phyloP scores from a whole-genome alignment of 257 asterid species.

The Fraxinus cuspidata region DNA sequence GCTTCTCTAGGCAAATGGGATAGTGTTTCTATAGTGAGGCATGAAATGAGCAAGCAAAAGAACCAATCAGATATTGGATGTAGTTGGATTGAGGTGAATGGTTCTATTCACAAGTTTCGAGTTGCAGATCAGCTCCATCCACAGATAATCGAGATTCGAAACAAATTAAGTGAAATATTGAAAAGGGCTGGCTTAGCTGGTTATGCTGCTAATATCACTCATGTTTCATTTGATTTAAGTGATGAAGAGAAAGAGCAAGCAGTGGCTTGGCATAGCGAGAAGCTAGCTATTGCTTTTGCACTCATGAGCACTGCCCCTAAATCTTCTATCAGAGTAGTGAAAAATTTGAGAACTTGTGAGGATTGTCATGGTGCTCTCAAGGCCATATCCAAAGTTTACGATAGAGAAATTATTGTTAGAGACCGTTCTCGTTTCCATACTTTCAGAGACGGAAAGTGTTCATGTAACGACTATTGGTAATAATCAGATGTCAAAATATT shows the following conservation, averaged over 20 bases:
- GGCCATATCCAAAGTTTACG: slow-evolving; percentile 59
- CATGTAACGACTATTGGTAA: slow-evolving; percentile 68
- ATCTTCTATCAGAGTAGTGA: slow-evolving; percentile 45
- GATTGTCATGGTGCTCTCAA: slow-evolving; percentile 62
- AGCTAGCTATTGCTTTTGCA: slow-evolving; percentile 63
- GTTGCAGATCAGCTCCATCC: slow-evolving; percentile 65
- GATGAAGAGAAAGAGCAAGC: slow-evolving; percentile 70
- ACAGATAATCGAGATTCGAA: slow-evolving; percentile 46
- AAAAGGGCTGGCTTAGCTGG: slow-evolving; percentile 44
- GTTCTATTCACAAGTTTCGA: slow-evolving; percentile 61
- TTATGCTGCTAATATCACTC: slow-evolving; percentile 47
- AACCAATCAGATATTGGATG: slow-evolving; percentile 53
- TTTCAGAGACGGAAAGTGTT: slow-evolving; percentile 54
- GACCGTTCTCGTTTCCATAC: slow-evolving; percentile 61
- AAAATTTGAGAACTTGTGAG: slow-evolving; percentile 62
- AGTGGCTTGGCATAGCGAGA: slow-evolving; percentile 71
- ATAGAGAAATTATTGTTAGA: slow-evolving; percentile 55
- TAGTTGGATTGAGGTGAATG: slow-evolving; percentile 71
- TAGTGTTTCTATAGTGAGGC: slow-evolving; percentile 45
- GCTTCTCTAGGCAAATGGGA: slow-evolving; percentile 86
- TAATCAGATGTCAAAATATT: neutral
- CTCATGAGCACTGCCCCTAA: slow-evolving; percentile 41
- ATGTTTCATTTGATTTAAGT: slow-evolving; percentile 56
- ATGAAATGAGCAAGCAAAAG: slow-evolving; percentile 42
- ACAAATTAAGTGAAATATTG: slow-evolving; percentile 48